These are phyloP conservation scores for Leccinellum luteum DNA, from an alignment of 768 basidiomycete species.

Conservation along the genomic window DNA sequence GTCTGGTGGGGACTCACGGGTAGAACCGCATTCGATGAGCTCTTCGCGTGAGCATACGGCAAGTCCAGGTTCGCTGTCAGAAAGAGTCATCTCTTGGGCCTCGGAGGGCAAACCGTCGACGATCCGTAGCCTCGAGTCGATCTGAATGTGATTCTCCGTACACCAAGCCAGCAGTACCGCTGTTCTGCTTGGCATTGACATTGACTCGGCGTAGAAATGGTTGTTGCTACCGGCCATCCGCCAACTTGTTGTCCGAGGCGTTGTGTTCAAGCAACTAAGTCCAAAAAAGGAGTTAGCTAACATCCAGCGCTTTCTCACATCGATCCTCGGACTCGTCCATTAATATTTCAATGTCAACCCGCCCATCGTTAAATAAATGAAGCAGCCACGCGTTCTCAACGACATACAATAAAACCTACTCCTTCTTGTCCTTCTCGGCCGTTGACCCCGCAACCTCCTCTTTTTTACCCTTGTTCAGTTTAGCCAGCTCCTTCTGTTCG, in stretches of 20 bases:
- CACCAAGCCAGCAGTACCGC: conserved; percentile 48
- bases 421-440: conserved; percentile 31
- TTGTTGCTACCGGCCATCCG: background rate
- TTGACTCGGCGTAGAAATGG: background rate
- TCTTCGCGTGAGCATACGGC: conserved; percentile 24
- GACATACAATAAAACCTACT: conserved; percentile 13
- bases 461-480: conserved; percentile 38
- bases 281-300: conserved; percentile 25
- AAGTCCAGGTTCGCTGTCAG: conserved; percentile 13
- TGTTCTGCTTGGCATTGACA: conserved; percentile 21
- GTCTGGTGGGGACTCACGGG: conserved; percentile 27
- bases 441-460: conserved; percentile 16
- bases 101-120: conserved; percentile 5
- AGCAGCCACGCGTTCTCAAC: background rate
- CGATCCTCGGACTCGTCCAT: conserved; percentile 1
- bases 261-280: conserved; percentile 16
- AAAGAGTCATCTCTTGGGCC: conserved; percentile 7
- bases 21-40: conserved; percentile 19
- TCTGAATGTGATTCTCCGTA: conserved; percentile 39
- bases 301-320: no score
- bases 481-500: conserved; percentile 46
- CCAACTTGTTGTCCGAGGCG: conserved; percentile 17
- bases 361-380: conserved; percentile 2
- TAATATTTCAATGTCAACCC: conserved; percentile 3
- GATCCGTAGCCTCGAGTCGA: conserved; percentile 47